A percentile compares a stretch with the other conserved stretches of the same genome.
Conservation (phyloP, 257 asterid species). For the Striga asiatica region DNA sequence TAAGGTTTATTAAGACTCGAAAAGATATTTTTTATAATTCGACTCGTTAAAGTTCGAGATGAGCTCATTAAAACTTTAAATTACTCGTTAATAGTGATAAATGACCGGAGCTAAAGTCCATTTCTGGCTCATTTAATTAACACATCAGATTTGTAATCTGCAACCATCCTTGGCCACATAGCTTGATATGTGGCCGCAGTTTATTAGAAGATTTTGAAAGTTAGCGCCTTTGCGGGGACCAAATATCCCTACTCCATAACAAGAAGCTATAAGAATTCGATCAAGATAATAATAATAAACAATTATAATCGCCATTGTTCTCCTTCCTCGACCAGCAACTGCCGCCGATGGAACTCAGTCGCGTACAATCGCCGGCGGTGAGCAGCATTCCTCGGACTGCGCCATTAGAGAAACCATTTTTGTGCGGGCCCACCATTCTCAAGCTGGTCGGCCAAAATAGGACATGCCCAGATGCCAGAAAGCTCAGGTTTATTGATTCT, state of each 20-base stretch:
- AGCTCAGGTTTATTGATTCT: constrained; percentile 26
- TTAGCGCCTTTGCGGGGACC: constrained; percentile 20
- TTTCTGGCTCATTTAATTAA: no score
- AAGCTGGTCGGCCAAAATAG: constrained; percentile 18
- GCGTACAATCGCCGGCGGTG: constrained; percentile 37
- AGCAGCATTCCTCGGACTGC: constrained; percentile 40
- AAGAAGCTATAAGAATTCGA: neutral
- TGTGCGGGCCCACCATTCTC: constrained; percentile 26
- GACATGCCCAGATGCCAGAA: constrained; percentile 21
- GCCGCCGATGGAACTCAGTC: constrained; percentile 35
- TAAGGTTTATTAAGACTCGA: no score
- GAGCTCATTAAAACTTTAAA: no score
- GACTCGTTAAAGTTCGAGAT: no score
- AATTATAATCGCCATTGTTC: neutral
- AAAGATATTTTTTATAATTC: no score
- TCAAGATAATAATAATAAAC: no score
- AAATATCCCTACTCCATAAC: constrained; percentile 13
- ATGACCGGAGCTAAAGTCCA: no score
- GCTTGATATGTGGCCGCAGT: constrained; percentile 27
- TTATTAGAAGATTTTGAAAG: constrained; percentile 3
- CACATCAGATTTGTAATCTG: no score
- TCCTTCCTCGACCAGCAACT: neutral
- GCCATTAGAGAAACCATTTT: constrained; percentile 35
- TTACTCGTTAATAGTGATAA: no score
- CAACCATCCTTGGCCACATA: neutral